Percentiles rank a stretch among this genome's conserved stretches.
These are phyloP conservation scores for Emergomyces pasteurianus DNA, from an alignment of 2,329 filamentous ascomycete genomes.

Conservation along the genomic window DNA sequence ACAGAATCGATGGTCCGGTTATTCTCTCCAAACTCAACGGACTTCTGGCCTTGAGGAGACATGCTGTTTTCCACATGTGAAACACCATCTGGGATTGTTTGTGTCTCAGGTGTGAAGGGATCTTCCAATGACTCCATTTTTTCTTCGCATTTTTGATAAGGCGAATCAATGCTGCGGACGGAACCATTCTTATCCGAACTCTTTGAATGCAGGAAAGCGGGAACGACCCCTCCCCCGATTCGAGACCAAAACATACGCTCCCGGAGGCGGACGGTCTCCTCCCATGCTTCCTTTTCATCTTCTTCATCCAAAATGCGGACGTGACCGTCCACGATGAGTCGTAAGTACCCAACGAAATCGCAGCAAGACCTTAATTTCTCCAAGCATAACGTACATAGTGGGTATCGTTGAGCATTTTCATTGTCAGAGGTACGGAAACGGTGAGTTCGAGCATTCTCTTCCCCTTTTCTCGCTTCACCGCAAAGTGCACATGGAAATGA, in stretches of 20 bases:
- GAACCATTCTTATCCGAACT: conserved; percentile 11
- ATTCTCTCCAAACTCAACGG: background rate
- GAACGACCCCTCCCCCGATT: conserved; percentile 82
- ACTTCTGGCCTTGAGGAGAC: background rate
- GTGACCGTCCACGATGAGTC: conserved; percentile 85
- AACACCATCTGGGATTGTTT: background rate
- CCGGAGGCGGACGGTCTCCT: conserved; percentile 77
- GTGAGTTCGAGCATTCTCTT: conserved; percentile 63
- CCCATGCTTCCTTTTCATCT: conserved; percentile 81
- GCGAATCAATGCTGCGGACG: background rate
- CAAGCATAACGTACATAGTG: conserved; percentile 80
- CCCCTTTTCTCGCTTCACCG: conserved; percentile 64
- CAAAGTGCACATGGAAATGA: conserved; percentile 70
- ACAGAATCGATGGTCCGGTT: background rate
- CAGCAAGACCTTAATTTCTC: conserved; percentile 74
- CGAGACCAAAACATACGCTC: conserved; percentile 98
- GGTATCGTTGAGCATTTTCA: conserved; percentile 77
- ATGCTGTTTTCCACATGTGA: too few relatives aligned
- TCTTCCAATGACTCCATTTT: background rate
- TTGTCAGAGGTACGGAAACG: conserved; percentile 81
- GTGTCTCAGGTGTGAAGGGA: background rate
- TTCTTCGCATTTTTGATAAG: background rate
- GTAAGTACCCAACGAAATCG: conserved; percentile 82
- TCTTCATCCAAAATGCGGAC: conserved; percentile 75
- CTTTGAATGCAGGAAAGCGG: conserved; percentile 36